Evolutionary conservation across 1,139 yeast species (phyloP).

Genomic region (Williopsis jadinii): DNA sequence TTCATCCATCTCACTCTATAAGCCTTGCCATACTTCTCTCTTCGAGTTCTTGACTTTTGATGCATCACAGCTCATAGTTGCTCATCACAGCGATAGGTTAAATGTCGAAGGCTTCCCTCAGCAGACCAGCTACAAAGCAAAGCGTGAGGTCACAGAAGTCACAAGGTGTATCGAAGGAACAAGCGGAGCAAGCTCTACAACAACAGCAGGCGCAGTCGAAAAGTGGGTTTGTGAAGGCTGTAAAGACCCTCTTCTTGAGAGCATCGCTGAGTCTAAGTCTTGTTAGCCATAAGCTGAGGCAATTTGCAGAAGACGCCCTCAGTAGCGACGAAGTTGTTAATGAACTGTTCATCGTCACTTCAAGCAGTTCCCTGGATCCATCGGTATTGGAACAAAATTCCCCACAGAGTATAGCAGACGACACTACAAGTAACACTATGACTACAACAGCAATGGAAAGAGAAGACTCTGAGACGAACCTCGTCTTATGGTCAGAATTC

Average conservation of each 20-base stretch:
- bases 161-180: neutral
- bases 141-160: no score
- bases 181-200: constrained; percentile 1
- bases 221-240: constrained; percentile 7
- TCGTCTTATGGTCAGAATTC: constrained; percentile 20
- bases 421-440: constrained; percentile 1
- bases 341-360: constrained; percentile 21
- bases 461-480: neutral
- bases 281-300: constrained; percentile 14
- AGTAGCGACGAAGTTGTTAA: constrained; percentile 22
- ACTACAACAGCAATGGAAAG: neutral
- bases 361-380: constrained; percentile 16
- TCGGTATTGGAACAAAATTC: constrained; percentile 15
- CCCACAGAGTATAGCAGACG: constrained; percentile 1
- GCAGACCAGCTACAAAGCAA: no score
- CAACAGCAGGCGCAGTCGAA: constrained; percentile 1
- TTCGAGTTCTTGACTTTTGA: no score
- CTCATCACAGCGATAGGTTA: no score
- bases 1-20: no score
- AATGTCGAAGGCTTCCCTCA: no score
- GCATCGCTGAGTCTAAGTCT: constrained; percentile 16
- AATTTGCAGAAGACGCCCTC: constrained; percentile 21
- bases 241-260: constrained; percentile 14
- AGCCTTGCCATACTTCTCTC: no score
- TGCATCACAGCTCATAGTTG: no score